phyloP scores from a whole-genome alignment of 1,139 yeast species.

The Arxiozyma bovina region DNA sequence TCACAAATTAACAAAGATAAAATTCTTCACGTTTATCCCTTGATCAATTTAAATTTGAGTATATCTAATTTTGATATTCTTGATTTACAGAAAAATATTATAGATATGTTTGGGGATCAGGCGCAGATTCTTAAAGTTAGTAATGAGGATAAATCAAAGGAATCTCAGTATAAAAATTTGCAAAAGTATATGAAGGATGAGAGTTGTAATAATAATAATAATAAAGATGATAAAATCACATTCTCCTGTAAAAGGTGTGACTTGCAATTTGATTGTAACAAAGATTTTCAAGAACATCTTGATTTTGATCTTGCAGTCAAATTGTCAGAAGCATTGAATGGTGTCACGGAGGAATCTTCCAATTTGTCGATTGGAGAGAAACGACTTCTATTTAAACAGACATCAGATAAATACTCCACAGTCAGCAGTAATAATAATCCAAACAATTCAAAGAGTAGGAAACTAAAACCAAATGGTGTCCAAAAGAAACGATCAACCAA shows the following conservation, averaged over 20 bases:
- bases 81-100: conserved; percentile 39
- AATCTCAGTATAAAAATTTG: background rate
- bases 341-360: conserved; percentile 19
- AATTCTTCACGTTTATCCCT: conserved; percentile 37
- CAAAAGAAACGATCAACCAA: background rate
- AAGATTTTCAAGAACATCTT: conserved; percentile 23
- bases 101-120: conserved; percentile 37
- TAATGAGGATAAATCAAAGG: background rate
- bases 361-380: conserved; percentile 26
- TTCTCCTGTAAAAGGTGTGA: conserved; percentile 14
- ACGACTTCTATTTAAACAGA: conserved; percentile 15
- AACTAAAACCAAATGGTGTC: background rate
- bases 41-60: conserved; percentile 42
- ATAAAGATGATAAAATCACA: background rate
- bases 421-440: background rate
- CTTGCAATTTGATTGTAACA: conserved; percentile 9
- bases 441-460: background rate
- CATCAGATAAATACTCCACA: background rate
- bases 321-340: conserved; percentile 28
- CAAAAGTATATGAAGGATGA: background rate
- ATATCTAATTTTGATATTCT: conserved; percentile 46
- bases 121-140: conserved; percentile 7
- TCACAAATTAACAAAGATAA: conserved; percentile 23
- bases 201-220: background rate
- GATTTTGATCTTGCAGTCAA: conserved; percentile 28